Base-by-base conservation (phyloP, 2,329 filamentous ascomycete species). In the Chrysoporthe puriensis region DNA sequence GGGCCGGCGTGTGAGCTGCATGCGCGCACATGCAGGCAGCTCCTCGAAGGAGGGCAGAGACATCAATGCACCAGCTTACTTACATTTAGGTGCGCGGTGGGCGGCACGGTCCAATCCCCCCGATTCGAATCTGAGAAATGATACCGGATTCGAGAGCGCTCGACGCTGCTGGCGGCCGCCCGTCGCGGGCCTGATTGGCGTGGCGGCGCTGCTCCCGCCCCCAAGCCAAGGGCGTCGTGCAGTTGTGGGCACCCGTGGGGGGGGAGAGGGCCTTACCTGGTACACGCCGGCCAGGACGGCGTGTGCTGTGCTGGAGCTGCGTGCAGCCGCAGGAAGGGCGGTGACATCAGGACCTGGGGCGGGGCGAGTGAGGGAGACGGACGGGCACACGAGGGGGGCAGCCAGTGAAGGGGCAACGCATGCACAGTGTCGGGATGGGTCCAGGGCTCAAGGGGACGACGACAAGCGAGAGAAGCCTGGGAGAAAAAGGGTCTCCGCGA, bases 401-500 rank as follows among this genome's bases (percentile, higher is more conserved):
- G 48, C 44, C 26, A 26, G 44, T 46, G 16, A 57, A 40, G 16
- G 34, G 54, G 26, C 26, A 26, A 0, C 26, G 26, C 7, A 40
- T 40, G 54, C 54, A 57, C 54, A 57, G 54, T 57, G 34, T 57
- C 54, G 54, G 34, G 32, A 57, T 36, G 54, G n/a, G 9, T 7
- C 13, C 44, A 46, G 44, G 26, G 26, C 26, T 32, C 54, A 40
- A 36, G 52, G n/a, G 32, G 32, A 57, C 32, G 32, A 57, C 32
- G 40, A 40, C 13, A 11, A 32, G 14, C 54, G 32, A 32, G 50
- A 21, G 18, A 6, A 57, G 32, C 8, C 8, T 36, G n/a, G 54
- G 32, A 40, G 58, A 11, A 21, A 44, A 32, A 61, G 58, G 43
- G 43, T 36, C 40, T 48, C 43, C 26, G 26, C 26, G 26, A 26